Evolutionary conservation across 2,329 filamentous ascomycete species (phyloP).

Genomic region (Stemphylium beticola): DNA sequence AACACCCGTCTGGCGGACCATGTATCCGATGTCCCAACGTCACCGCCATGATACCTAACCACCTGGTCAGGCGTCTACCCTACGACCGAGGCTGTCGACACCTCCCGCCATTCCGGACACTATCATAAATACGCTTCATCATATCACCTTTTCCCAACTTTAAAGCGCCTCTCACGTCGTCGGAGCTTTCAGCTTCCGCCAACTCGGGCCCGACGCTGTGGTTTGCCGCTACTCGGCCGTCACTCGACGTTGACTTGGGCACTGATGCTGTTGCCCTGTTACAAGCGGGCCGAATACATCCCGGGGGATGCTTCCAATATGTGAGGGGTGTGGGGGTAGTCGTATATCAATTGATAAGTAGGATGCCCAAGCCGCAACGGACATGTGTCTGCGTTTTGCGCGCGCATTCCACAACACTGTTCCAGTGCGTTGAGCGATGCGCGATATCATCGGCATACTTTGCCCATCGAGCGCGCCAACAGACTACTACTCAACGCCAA

Average conservation of each 20-base stretch:
- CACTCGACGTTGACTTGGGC: conserved; percentile 3
- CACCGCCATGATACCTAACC: too few species aligned
- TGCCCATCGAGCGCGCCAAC: not conserved
- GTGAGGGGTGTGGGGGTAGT: conserved; percentile 2
- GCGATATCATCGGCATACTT: not conserved
- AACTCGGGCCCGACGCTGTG: conserved; percentile 57
- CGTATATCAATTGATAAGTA: not conserved
- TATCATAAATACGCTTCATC: not conserved
- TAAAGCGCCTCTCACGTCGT: conserved; percentile 48
- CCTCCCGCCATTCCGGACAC: too few species aligned
- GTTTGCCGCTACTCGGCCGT: conserved; percentile 26
- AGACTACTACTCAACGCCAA: not conserved
- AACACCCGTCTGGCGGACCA: not conserved
- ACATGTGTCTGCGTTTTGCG: not conserved
- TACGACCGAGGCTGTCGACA: not conserved
- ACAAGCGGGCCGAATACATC: conserved; percentile 5
- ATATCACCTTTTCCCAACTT: not conserved
- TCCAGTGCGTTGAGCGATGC: not conserved
- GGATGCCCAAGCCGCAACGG: not conserved
- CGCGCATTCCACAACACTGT: not conserved
- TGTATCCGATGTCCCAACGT: too few species aligned
- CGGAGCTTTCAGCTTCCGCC: conserved; percentile 52
- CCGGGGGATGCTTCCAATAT: conserved; percentile 2
- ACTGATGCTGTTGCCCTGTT: conserved; percentile 9
- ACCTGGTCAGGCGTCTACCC: not conserved